Base-by-base conservation (phyloP, 768 basidiomycete species). In the Trametes cingulata region DNA sequence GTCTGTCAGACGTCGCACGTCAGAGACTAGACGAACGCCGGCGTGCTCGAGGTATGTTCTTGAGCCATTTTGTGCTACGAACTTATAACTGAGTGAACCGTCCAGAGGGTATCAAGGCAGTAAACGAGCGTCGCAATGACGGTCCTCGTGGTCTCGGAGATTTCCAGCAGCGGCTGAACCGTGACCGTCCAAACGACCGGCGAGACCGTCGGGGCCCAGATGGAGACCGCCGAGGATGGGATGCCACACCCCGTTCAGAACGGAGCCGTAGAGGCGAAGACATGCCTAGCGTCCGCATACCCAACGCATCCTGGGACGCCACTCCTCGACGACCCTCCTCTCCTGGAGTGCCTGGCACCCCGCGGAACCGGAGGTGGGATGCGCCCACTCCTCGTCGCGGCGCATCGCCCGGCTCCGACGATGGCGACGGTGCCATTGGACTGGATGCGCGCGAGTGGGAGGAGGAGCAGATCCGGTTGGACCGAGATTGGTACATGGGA, bases 401-500 rank as follows among this genome's bases (percentile, higher is more conserved):
- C 3, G 83, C 78, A 0, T 91, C 88, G 63, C 85, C 87, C 6
- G 89, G 91, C 46, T 85, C 79, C 47, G 87, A 87, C 33, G 87
- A 83, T 51, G 82, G 76, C 24, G 58, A 60, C 7, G 66, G 61
- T 22, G 66, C 57, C 6, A 14, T 63, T 10, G 85, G 82, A 8
- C 73, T 95, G 27, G 90, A 95, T 69, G 80, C 83, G 43, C 80
- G 90, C 50, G 96, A 97, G 68, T 99, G 96, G 97, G 97, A 98
- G 73, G 96, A 98, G 68, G 97, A 98, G 72, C 94, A 97, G 72
- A 82, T 94, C 13, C 82, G 82, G 60, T 70, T 98, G 68, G 97
- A 99, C 73, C 80, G 97, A 25, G 95, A 98, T 69, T 99, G 97
- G 97, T 99, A 98, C 71, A 88, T 85, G 52, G 88, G 90, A 45